Base-by-base conservation (phyloP, 108 stramenopile species). In the Skeletonema menzelii region DNA sequence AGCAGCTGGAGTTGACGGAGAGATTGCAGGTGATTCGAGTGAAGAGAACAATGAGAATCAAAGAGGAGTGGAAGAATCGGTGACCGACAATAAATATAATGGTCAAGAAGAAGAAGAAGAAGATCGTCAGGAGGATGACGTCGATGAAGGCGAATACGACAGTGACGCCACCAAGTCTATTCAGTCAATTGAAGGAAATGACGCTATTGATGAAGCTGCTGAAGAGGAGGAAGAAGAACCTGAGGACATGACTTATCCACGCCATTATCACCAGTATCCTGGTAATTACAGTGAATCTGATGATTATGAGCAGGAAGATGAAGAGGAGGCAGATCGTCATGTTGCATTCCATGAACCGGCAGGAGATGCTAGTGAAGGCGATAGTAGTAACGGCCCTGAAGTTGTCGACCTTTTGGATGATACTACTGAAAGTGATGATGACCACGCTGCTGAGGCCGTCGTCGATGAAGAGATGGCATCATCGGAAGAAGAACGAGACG, bases 271-370 rank as follows among this genome's bases (percentile, higher is more conserved):
- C 15, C 56, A 70, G 26, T 61, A 37, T 44, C 19, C 59, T 14
- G 80, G 74, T 42, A 82, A 82, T 27, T 75, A 75, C 38, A 75
- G 74, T 63, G 79, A 70, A 20, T 72, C 71, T 53, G 80, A 75
- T 62, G 73, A 75, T 56, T 75, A 82, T 37, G 73, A 75, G 15
- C 22, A 71, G 31, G 80, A 82, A 58, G 80, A 75, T 32, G 59
- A 65, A 1, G 70, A 66, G 20, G 80, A 82, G 49, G 70, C 56
- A 27, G 46, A 75, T 30, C 59, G 80, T 26, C 69, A 60, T 40
- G 63, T 59, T 15, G 80, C 80, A 8, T 82, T 75, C 58, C 56
- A 75, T 27, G 80, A 73, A 22, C 49, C 49, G 22, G 49, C 22
- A 4, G 49, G 49, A 53, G 49, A 53, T 53, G 49, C 49, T 53